A percentile compares a stretch with the other conserved stretches of the same genome.
phyloP scores from a whole-genome alignment of 2,329 filamentous ascomycete genomes.

The Hymenoscyphus scutula region DNA sequence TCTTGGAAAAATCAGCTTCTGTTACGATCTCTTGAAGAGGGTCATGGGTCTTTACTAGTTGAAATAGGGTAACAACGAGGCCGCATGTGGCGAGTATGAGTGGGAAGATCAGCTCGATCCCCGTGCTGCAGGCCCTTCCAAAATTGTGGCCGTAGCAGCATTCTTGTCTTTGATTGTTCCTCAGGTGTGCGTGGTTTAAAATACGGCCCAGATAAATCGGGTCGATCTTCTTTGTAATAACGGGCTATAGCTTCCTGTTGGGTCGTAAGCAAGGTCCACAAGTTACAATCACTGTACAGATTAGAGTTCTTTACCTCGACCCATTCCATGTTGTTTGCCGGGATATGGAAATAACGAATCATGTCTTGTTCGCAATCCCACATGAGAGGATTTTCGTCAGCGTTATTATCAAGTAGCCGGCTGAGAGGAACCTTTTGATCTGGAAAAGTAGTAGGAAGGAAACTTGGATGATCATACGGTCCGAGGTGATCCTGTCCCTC shows the following conservation, averaged over 20 bases:
- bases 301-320: conserved; percentile 8
- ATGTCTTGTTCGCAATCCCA: conserved; percentile 14
- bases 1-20: conserved; percentile 2
- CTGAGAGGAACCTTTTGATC: conserved; percentile 12
- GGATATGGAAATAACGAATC: conserved; percentile 18
- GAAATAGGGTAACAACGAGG: conserved; percentile 22
- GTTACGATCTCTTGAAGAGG: background rate
- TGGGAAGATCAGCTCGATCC: conserved; percentile 13
- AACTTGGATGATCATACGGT: conserved; percentile 13
- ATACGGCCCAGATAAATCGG: conserved; percentile 9
- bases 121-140: conserved; percentile 25
- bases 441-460: conserved; percentile 10
- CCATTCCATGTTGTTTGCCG: conserved; percentile 16
- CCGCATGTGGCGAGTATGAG: conserved; percentile 26
- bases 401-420: background rate
- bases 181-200: conserved; percentile 11
- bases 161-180: conserved; percentile 16
- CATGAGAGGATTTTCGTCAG: conserved; percentile 12
- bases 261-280: background rate
- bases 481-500: background rate
- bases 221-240: conserved; percentile 9
- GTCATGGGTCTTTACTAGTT: conserved; percentile 17
- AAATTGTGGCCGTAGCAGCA: conserved; percentile 22
- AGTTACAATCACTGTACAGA: too few species aligned
- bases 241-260: conserved; percentile 12